Base-by-base conservation (phyloP, 2,329 filamentous ascomycete species). In the Beauveria varroae region DNA sequence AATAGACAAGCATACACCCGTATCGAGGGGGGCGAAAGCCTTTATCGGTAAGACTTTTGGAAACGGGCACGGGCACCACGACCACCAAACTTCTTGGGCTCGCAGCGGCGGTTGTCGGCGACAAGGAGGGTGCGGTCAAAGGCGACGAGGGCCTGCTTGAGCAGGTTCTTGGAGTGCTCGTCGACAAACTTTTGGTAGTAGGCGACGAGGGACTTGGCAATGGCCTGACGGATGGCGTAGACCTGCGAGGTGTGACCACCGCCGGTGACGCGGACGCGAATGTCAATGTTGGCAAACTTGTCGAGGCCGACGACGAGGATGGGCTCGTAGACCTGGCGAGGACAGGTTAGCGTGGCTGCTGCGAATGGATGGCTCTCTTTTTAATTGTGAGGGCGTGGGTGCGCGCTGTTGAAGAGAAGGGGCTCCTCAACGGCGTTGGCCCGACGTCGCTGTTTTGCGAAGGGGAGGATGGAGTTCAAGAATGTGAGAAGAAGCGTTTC, bases 101-200 rank as follows among this genome's bases (percentile, higher is more conserved):
- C 95, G 81, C 91, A 95, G 74, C 95, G 91, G 80, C 95, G 90
- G 89, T 96, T 97, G 82, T 99, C 95, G 80, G 95, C 95, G 74
- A 99, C 95, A 76, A 99, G 90, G 70, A 99, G 89, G 77, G 92
- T 96, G 76, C 93, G 88, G 86, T 96, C 92, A 85, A 93, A 99
- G 79, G 92, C 87, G 75, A 93, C 90, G 72, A 99, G 88, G 71
- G 91, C 90, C 82, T 93, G 89, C 91, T 98, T 99, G 76, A 99
- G 87, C 82, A 92, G 86, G 88, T 98, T 97, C 90, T 99, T 99
- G 84, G 90, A 91, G 90, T 98, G 93, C 90, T 99, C 95, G 78
- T 99, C 95, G 81, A 98, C 91, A 84, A 88, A 99, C 87, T 99
- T 97, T 85, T 97, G 93, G 90, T 97, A 98, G 89, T 97, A 97